phyloP scores from a whole-genome alignment of 2,329 filamentous ascomycete genomes.

The Didymella glomerata region DNA sequence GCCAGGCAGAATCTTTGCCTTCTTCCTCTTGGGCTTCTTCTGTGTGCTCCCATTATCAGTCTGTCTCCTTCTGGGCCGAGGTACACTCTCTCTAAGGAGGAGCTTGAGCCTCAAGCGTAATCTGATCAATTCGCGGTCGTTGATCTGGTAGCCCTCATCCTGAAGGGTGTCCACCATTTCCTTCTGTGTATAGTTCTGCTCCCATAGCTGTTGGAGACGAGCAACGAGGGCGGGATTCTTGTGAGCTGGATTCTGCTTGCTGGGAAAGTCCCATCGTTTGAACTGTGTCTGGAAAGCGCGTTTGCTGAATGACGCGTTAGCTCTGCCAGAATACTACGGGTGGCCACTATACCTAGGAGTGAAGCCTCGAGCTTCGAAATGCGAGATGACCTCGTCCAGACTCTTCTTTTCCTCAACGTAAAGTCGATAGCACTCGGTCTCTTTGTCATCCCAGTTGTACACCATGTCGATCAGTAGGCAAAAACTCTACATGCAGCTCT shows the following conservation, averaged over 20 bases:
- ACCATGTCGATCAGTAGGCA: conserved; percentile 30
- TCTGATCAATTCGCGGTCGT: conserved; percentile 73
- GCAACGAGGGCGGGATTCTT: conserved; percentile 72
- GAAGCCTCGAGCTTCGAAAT: conserved; percentile 70
- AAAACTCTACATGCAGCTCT: background rate
- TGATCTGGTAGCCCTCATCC: conserved; percentile 77
- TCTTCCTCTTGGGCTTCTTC: conserved; percentile 27
- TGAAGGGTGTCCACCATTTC: conserved; percentile 77
- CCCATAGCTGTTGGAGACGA: conserved; percentile 80
- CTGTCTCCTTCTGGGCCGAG: conserved; percentile 63
- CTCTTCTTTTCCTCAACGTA: conserved; percentile 80
- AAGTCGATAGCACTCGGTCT: conserved; percentile 71
- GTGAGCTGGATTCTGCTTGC: conserved; percentile 75
- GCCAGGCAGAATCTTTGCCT: conserved; percentile 24
- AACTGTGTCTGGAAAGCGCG: conserved; percentile 80
- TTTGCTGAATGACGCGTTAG: conserved; percentile 62
- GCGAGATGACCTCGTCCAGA: conserved; percentile 77
- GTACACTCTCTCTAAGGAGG: conserved; percentile 62
- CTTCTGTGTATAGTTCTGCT: conserved; percentile 73
- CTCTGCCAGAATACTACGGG: conserved; percentile 2
- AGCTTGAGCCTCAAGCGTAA: conserved; percentile 74
- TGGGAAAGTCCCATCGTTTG: conserved; percentile 80
- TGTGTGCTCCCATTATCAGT: conserved; percentile 23
- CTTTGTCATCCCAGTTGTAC: conserved; percentile 74
- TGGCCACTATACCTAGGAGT: conserved; percentile 67